phyloP scores from a whole-genome alignment of 345 rosid genomes.

The Turnera subulata region DNA sequence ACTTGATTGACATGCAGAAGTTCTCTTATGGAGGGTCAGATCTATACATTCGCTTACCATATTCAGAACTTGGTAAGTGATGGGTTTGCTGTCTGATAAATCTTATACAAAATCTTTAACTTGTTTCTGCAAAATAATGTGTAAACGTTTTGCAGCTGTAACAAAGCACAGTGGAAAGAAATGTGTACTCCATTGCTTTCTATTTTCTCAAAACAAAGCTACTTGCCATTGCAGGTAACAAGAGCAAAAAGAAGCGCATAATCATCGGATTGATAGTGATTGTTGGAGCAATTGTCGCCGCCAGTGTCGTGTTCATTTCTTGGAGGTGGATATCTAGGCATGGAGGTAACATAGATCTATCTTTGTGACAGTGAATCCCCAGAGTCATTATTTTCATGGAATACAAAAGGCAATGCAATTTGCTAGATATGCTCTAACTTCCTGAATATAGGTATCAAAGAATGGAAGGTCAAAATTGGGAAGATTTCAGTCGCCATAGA shows the following conservation, averaged over 20 bases:
- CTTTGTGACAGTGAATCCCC: neutral
- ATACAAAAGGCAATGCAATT: neutral
- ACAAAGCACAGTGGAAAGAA: too few relatives aligned
- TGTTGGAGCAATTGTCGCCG: slow-evolving; percentile 9
- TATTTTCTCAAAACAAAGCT: neutral
- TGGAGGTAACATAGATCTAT: neutral
- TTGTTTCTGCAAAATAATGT: neutral
- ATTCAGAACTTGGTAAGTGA: slow-evolving; percentile 40
- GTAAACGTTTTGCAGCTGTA: too few relatives aligned
- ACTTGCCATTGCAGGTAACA: slow-evolving; percentile 11
- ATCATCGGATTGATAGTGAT: neutral
- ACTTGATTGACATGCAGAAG: slow-evolving; percentile 36
- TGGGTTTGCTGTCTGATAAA: too few relatives aligned
- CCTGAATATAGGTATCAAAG: neutral
- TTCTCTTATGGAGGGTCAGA: slow-evolving; percentile 30
- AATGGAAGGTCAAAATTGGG: neutral
- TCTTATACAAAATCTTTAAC: neutral
- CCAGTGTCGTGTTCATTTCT: neutral
- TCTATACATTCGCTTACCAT: slow-evolving; percentile 37
- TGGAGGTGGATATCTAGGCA: neutral
- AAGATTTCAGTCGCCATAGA: neutral
- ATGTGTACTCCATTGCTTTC: neutral
- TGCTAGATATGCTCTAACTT: too few relatives aligned
- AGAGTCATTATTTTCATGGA: neutral
- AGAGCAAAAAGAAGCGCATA: neutral